A percentile compares a stretch with the other conserved stretches of the same genome.
These are phyloP conservation scores for Heimioporus sp. DNA, from an alignment of 768 basidiomycete genomes.

Conservation along the genomic window DNA sequence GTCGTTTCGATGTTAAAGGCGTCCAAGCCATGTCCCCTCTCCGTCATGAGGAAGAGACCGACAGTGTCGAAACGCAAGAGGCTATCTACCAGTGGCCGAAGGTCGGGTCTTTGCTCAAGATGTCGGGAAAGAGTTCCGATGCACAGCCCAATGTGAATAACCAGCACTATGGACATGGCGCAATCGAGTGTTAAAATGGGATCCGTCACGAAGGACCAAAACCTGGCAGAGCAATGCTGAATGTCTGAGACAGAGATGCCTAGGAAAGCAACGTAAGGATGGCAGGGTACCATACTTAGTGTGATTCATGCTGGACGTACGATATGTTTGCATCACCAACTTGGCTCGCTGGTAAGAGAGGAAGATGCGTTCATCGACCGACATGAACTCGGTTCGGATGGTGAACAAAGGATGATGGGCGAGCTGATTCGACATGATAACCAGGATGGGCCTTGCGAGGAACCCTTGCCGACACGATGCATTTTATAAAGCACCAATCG, in stretches of 20 bases:
- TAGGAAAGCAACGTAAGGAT: background rate
- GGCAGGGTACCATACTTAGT: background rate
- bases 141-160: conserved; percentile 49
- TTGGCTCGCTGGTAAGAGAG: conserved; percentile 51
- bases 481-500: too few species aligned
- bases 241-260: conserved; percentile 45
- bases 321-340: conserved; percentile 48
- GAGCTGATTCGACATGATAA: conserved; percentile 10
- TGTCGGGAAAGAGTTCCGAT: conserved; percentile 57
- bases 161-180: conserved; percentile 53
- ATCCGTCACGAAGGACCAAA: conserved; percentile 54
- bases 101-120: conserved; percentile 46
- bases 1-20: conserved; percentile 63
- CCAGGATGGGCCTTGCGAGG: too few species aligned
- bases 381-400: conserved; percentile 41
- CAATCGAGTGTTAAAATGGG: conserved; percentile 50
- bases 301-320: conserved; percentile 29
- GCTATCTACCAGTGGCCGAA: conserved; percentile 46
- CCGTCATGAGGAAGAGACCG: conserved; percentile 52
- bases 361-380: conserved; percentile 44
- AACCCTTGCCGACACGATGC: too few species aligned
- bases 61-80: conserved; percentile 53
- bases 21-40: conserved; percentile 60
- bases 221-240: conserved; percentile 45
- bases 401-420: conserved; percentile 46